Evolutionary conservation across 352 stramenopile species (phyloP).

Genomic region (Thalassiosira oceanica): DNA sequence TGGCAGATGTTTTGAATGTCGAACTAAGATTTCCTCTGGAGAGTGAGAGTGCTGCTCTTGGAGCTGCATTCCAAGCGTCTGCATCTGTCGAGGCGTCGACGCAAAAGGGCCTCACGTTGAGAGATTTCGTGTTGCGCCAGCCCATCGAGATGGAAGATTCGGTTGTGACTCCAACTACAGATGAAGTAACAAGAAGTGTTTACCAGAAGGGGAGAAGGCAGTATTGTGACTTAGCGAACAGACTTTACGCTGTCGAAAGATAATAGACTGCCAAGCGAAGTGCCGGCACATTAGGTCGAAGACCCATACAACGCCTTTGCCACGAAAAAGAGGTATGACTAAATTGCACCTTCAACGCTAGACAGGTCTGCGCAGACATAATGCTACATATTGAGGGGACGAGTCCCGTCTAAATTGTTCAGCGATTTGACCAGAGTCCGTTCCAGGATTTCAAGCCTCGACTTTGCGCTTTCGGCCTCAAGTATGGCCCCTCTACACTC

Average conservation of each 20-base stretch:
- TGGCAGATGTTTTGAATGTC: slow-evolving; percentile 25
- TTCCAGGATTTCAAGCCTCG: slow-evolving; percentile 53
- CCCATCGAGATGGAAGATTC: slow-evolving; percentile 14
- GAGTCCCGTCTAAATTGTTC: slow-evolving; percentile 51
- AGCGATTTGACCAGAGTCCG: slow-evolving; percentile 48
- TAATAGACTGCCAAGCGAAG: slow-evolving; percentile 1
- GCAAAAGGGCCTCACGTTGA: slow-evolving; percentile 1
- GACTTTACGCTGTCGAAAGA: neutral
- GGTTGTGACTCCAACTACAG: neutral
- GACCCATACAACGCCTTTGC: no score
- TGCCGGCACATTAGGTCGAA: no score
- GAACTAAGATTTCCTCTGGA: slow-evolving; percentile 32
- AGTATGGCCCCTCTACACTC: slow-evolving; percentile 55
- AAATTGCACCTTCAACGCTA: no score
- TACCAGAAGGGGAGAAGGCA: slow-evolving; percentile 9
- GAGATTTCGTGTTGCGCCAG: slow-evolving; percentile 11
- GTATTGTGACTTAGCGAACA: neutral
- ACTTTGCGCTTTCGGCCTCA: slow-evolving; percentile 31
- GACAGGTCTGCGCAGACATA: no score
- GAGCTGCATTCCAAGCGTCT: slow-evolving; percentile 38
- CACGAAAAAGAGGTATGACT: no score
- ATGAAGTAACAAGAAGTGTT: neutral
- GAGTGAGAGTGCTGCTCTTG: slow-evolving; percentile 34
- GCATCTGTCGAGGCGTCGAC: slow-evolving; percentile 18
- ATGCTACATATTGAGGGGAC: slow-evolving; percentile 42